Evolutionary conservation across 495 filamentous ascomycete genomes (phyloP), one percentile per base, ranked within the genome.

Genomic region (Lophiostoma macrostomum): DNA sequence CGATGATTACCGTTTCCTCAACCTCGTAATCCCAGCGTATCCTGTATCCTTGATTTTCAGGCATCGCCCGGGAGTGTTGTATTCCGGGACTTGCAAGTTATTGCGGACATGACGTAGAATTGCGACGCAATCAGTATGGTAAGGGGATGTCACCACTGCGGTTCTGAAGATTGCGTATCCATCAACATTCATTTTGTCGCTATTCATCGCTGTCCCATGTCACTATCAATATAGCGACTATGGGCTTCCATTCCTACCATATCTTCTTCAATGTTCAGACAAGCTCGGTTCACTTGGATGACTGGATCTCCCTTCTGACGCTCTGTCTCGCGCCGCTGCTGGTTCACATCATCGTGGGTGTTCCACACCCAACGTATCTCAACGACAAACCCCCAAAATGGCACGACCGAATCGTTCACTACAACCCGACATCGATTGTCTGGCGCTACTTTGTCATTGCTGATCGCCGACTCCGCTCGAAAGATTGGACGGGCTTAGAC

Each of bases 381-480:
- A 5, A 47, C 6, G 25, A 14, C 43, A 7, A 11, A 28, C 5
- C 5, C 10, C 43, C 43, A n/a, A 6, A 5, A 12, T 47, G 43
- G 43, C 43, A 47, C 30, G 43, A 47, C 6, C 37, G 50, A 11
- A 39, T 66, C 42, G 45, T 64, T 36, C 60, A 59, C 29, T 70
- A 63, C 45, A 67, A 67, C 36, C 69, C 69, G 5, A 64, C 63
- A 7, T 61, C 68, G 6, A 69, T 70, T 10, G 19, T 70, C 11
- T 72, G 64, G 64, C 63, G 69, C 6, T 72, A 70, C 51, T 56
- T 63, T 23, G 63, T 64, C 8, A 67, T 43, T 22, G 39, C 39
- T 4, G 39, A 43, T 25, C 39, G 39, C 16, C 39, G 39, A 8
- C 39, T 43, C 16, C 39, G 39, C 39, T 43, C 39, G 16, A 43